These are phyloP conservation scores for Lantana camara DNA, from an alignment of 257 asterid species.

Conservation along the genomic window DNA sequence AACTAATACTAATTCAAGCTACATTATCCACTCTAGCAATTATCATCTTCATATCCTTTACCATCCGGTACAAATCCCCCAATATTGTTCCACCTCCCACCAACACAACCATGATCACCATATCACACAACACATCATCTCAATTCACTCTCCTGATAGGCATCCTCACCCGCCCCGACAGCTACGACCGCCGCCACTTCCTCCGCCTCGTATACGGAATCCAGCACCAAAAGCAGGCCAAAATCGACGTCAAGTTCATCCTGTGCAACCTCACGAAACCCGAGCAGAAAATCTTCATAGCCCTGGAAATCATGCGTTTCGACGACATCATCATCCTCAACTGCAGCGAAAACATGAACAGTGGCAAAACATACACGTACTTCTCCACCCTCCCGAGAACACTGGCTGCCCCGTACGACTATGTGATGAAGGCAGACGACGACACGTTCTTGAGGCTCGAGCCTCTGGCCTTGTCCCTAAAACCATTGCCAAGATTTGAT, in stretches of 20 bases:
- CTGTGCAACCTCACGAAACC: constrained; percentile 64
- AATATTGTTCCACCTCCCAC: constrained; percentile 14
- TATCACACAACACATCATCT: constrained; percentile 17
- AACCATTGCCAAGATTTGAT: constrained; percentile 55
- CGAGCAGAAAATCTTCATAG: constrained; percentile 47
- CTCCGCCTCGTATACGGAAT: constrained; percentile 72
- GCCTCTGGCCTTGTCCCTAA: constrained; percentile 53
- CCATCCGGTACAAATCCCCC: constrained; percentile 42
- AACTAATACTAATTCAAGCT: constrained; percentile 29
- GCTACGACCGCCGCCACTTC: constrained; percentile 68
- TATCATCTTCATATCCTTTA: constrained; percentile 42
- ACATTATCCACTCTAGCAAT: constrained; percentile 34
- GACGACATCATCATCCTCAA: constrained; percentile 62
- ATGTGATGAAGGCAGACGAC: constrained; percentile 86
- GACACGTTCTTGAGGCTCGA: constrained; percentile 65
- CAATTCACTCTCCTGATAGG: constrained; percentile 58
- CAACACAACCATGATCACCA: neutral
- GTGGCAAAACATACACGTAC: constrained; percentile 68
- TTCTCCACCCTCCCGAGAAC: constrained; percentile 65
- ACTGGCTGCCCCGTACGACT: constrained; percentile 49
- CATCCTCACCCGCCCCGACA: constrained; percentile 60
- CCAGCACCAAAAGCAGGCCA: constrained; percentile 41
- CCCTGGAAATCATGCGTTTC: constrained; percentile 71
- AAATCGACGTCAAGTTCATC: constrained; percentile 54
- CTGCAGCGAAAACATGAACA: constrained; percentile 73